These are phyloP conservation scores for Guadua angustifolia DNA, from an alignment of 176 grass and related monocot genomes.

Conservation along the genomic window DNA sequence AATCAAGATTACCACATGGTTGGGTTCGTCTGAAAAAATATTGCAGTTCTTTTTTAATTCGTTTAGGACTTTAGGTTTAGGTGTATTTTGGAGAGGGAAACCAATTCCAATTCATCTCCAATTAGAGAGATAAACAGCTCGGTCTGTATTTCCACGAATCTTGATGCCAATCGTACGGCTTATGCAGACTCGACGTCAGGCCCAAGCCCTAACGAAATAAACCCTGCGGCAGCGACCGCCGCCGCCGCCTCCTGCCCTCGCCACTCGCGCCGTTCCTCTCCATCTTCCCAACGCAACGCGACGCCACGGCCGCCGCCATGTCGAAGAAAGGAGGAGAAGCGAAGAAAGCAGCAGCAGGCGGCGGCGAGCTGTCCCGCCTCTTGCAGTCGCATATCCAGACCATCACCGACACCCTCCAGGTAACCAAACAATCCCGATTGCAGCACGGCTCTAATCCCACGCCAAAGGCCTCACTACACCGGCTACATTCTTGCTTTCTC, in stretches of 20 bases:
- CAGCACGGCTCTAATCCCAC: background rate
- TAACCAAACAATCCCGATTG: conserved; percentile 11
- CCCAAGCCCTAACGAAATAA: conserved; percentile 43
- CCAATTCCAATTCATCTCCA: background rate
- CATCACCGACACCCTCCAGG: conserved; percentile 74
- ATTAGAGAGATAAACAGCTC: background rate
- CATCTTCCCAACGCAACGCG: background rate
- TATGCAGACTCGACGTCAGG: background rate
- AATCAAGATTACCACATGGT: background rate
- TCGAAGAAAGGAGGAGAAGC: conserved; percentile 50
- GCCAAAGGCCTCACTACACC: background rate
- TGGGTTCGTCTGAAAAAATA: background rate
- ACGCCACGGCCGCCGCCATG: conserved; percentile 35
- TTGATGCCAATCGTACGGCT: background rate
- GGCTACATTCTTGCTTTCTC: background rate
- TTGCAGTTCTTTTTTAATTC: no score
- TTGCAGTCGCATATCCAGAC: conserved; percentile 55
- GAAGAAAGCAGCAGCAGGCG: conserved; percentile 44
- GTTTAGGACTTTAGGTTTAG: no score
- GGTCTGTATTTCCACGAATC: conserved; percentile 5
- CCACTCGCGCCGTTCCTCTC: background rate
- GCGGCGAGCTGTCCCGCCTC: conserved; percentile 59
- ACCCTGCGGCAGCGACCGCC: conserved; percentile 29
- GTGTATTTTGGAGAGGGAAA: no score
- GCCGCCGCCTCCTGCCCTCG: background rate